Conservation (phyloP, 116 monocot genomes). For the Phalaenopsis hybrid region DNA sequence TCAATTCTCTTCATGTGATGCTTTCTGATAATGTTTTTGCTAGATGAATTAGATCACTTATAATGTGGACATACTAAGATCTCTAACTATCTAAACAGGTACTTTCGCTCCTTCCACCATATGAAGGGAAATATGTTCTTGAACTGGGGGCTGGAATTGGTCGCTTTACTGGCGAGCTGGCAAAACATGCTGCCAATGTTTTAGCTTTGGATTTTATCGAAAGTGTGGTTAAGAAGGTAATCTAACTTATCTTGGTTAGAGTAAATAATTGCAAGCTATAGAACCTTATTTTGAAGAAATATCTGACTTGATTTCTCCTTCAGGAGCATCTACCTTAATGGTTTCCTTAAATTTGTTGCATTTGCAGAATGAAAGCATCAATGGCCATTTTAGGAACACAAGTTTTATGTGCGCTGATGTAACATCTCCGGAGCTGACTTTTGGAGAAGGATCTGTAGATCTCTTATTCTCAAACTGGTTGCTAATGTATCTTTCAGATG, state of each 20-base stretch:
- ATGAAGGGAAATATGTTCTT: slow-evolving; percentile 66
- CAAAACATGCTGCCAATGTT: slow-evolving; percentile 78
- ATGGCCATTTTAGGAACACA: slow-evolving; percentile 74
- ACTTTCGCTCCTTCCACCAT: slow-evolving; percentile 82
- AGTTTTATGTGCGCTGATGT: slow-evolving; percentile 94
- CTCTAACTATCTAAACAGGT: slow-evolving; percentile 32
- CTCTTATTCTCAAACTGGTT: slow-evolving; percentile 99
- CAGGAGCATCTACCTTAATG: background rate
- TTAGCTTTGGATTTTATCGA: slow-evolving; percentile 95
- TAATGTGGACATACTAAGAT: background rate
- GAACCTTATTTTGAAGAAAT: slow-evolving; percentile 2
- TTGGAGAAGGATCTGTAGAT: slow-evolving; percentile 78
- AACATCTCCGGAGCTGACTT: slow-evolving; percentile 63
- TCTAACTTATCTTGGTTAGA: background rate
- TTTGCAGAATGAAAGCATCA: slow-evolving; percentile 78
- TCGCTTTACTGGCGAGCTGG: slow-evolving; percentile 94
- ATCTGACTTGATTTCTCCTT: background rate
- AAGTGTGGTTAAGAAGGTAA: slow-evolving; percentile 87
- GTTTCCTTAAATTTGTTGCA: background rate
- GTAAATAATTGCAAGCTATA: background rate
- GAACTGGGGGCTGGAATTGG: slow-evolving; percentile 99
- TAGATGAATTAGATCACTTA: background rate
- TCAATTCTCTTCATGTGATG: background rate
- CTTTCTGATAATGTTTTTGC: background rate
- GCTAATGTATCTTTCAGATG: slow-evolving; percentile 96